Base-by-base conservation (phyloP, 306 rosid species). In the Trichosanthes truncata region DNA sequence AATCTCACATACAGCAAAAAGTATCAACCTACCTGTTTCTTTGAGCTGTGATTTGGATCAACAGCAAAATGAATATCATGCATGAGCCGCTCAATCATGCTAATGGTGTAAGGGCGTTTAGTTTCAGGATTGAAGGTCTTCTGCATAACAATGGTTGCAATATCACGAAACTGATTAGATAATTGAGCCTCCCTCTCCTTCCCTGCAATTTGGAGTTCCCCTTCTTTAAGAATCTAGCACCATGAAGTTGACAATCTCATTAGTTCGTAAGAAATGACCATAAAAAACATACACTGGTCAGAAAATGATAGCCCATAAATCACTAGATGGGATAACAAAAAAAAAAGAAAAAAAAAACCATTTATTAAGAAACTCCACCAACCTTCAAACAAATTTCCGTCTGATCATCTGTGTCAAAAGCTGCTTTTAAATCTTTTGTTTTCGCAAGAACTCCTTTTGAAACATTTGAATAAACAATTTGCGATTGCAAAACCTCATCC, bases 371-470 rank as follows among this genome's bases (percentile, higher is more conserved):
- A 21, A 66, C 38, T 38, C 55, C 23, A 79, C 84, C 53, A 20
- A 93, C 97, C 96, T 94, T 96, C 81, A 95, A 85, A 75, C 97
- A 92, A 52, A 92, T 95, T 49, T 80, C 78, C 29, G 89, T 45
- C 38, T 91, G 97, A 80, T 92, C 97, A 82, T 95, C 97, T 0
- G 93, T 87, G 14, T 89, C 97, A 82, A 95, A 95, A n/a, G 98
- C 93, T 4, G 88, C 85, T 6, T 62, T 35, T 81, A 95, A 83
- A 63, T 95, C 97, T 87, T 89, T 95, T 17, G 97, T 87, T 85
- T 95, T 95, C 21, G 98, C 94, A 38, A 95, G 91, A 89, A 92
- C 85, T 52, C 98, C 98, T 91, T 95, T 95, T 0, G 98, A 95
- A 78, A 95, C 98, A 78, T 95, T 95, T 0, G 96, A 76, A 82